phyloP scores from a whole-genome alignment of 2,329 filamentous ascomycete genomes.

The Daldinia sp. region DNA sequence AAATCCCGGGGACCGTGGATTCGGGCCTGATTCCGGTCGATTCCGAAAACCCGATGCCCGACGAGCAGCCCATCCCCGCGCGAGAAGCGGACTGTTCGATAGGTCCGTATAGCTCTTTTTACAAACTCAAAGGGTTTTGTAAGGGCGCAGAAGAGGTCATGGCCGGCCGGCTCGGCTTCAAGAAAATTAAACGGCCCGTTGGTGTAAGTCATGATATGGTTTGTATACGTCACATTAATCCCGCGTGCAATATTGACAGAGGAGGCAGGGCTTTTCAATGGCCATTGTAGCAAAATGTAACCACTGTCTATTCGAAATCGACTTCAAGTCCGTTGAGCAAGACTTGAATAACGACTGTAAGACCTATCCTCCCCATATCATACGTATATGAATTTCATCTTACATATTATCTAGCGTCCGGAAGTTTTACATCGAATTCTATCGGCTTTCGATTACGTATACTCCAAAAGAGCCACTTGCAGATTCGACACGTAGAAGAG shows the following conservation, averaged over 20 bases:
- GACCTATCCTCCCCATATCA: conserved; percentile 25
- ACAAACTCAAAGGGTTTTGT: conserved; percentile 63
- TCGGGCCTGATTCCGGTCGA: conserved; percentile 52
- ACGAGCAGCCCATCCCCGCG: conserved; percentile 30
- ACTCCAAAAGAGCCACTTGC: conserved; percentile 63
- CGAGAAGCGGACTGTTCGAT: conserved; percentile 54
- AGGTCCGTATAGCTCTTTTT: conserved; percentile 58
- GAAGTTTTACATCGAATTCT: conserved; percentile 56
- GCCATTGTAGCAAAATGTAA: conserved; percentile 60
- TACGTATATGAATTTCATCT: conserved; percentile 10
- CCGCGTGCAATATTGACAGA: not conserved
- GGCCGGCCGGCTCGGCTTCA: conserved; percentile 59
- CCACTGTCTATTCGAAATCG: conserved; percentile 62
- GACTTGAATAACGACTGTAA: conserved; percentile 60
- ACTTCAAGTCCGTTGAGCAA: conserved; percentile 60
- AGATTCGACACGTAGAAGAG: conserved; percentile 59
- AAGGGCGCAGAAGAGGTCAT: conserved; percentile 61
- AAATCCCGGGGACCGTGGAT: conserved; percentile 31
- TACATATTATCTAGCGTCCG: conserved; percentile 49
- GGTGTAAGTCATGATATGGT: conserved; percentile 42
- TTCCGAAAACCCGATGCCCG: conserved; percentile 37
- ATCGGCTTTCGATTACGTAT: conserved; percentile 63
- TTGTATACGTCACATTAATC: not conserved
- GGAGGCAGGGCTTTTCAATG: conserved; percentile 52
- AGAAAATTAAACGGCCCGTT: conserved; percentile 60